phyloP scores from a whole-genome alignment of 2,329 filamentous ascomycete species.

The Cladosporium sp. region DNA sequence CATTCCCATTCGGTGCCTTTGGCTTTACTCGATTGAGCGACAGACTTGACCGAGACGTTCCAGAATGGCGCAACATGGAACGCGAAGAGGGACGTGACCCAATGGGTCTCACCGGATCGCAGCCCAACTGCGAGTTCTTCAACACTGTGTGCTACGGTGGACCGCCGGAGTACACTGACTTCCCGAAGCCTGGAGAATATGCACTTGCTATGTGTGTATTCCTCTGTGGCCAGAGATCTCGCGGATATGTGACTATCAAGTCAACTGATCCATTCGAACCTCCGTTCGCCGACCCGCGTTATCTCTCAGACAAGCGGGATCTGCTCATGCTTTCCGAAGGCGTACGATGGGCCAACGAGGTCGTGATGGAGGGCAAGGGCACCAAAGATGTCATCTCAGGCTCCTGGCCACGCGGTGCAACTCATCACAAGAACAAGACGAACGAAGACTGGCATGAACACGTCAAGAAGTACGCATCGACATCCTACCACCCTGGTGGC shows the following conservation, averaged over 20 bases:
- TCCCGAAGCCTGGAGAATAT: slow-evolving; percentile 56
- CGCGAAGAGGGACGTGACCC: slow-evolving; percentile 56
- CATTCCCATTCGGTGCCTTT: slow-evolving; percentile 65
- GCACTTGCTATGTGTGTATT: slow-evolving; percentile 62
- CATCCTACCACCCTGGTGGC: slow-evolving; percentile 58
- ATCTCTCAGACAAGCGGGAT: slow-evolving; percentile 60
- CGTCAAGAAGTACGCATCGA: slow-evolving; percentile 56
- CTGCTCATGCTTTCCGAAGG: slow-evolving; percentile 61
- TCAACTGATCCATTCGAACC: slow-evolving; percentile 52
- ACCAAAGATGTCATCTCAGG: slow-evolving; percentile 63
- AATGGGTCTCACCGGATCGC: slow-evolving; percentile 59
- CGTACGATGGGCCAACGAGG: slow-evolving; percentile 61
- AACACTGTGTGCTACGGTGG: slow-evolving; percentile 64
- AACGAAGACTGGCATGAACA: slow-evolving; percentile 61
- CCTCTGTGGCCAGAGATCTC: slow-evolving; percentile 60
- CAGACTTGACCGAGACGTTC: slow-evolving; percentile 54
- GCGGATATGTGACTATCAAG: slow-evolving; percentile 57
- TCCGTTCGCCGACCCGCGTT: slow-evolving; percentile 62
- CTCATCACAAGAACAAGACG: slow-evolving; percentile 55
- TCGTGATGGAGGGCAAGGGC: slow-evolving; percentile 58
- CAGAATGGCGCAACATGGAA: slow-evolving; percentile 57
- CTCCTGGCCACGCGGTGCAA: slow-evolving; percentile 57
- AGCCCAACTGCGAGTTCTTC: slow-evolving; percentile 66
- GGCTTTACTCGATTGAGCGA: slow-evolving; percentile 64
- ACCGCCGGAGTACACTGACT: slow-evolving; percentile 59